Evolutionary conservation across 2,329 filamentous ascomycete genomes (phyloP), one percentile per base, ranked within the genome.

Genomic region (Fusarium domesticum): DNA sequence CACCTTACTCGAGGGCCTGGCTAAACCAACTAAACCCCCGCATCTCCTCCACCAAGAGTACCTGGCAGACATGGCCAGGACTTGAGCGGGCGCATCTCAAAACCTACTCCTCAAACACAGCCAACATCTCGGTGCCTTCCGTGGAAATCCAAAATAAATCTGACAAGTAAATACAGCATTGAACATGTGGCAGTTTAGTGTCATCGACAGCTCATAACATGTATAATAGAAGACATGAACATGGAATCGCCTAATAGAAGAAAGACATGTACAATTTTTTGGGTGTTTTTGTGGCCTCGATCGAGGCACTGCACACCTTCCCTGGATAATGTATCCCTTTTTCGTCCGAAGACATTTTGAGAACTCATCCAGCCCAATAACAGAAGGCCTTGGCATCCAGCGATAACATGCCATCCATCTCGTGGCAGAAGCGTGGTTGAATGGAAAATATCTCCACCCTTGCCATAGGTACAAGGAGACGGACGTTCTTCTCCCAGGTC

Each of bases 191-290:
- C 23, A 35, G 42, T 30, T 30, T 41, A 12, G 23, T 28, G 23
- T 12, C 34, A 38, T 46, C 31, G 30, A 35, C 20, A 30, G 28
- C 42, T 38, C 39, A 35, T 48, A 47, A 30, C 18, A 56, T 59
- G 37, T 54, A 53, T 43, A 38, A 31, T 41, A 43, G 30, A 45
- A 43, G 20, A 38, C 28, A 8, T 28, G 23, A 12, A 28, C 36
- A 33, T 33, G 35, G 35, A 35, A 30, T 30, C 47, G 42, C 28
- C 42, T 42, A 40, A 35, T 40, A 33, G 31, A 7, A 38, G 39
- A 28, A 28, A 48, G 35, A 51, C 42, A 54, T 56, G 41, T 41
- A 52, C 46, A 51, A 43, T 47, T 40, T 38, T 16, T 35, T 18
- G 18, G 45, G 42, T 43, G 50, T 31, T 18, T 42, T 48, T 41